phyloP scores from a whole-genome alignment of 495 filamentous ascomycete species.

The Lindgomyces ingoldianus region DNA sequence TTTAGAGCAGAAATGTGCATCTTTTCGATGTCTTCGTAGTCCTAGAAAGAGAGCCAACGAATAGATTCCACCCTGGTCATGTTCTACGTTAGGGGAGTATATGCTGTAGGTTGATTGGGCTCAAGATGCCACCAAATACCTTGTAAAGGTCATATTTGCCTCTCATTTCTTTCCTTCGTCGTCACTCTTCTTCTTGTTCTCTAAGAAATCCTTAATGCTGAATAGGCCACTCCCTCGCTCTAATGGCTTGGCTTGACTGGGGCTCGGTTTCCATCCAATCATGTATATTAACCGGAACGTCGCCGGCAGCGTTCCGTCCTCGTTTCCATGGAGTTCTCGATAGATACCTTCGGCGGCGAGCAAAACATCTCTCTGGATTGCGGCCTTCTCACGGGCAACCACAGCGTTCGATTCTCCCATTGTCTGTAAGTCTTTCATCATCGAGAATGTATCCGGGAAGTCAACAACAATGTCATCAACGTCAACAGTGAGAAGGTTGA shows the following conservation, averaged over 20 bases:
- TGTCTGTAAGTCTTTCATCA: conserved; percentile 90
- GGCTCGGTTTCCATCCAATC: conserved; percentile 96
- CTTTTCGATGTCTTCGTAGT: too few relatives aligned
- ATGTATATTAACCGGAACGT: conserved; percentile 94
- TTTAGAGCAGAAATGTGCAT: too few relatives aligned
- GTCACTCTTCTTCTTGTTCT: conserved; percentile 36
- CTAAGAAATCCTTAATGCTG: conserved; percentile 79
- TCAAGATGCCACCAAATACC: too few relatives aligned
- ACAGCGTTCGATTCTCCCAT: conserved; percentile 94
- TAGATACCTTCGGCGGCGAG: conserved; percentile 90
- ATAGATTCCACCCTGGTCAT: too few relatives aligned
- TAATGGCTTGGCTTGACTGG: conserved; percentile 75
- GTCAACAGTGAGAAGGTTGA: conserved; percentile 94
- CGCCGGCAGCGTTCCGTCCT: conserved; percentile 73
- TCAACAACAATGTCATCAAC: conserved; percentile 96
- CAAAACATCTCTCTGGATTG: conserved; percentile 78
- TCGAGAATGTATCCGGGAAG: conserved; percentile 85
- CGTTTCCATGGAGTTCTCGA: conserved; percentile 73
- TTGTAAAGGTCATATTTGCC: too few relatives aligned
- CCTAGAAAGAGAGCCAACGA: too few relatives aligned
- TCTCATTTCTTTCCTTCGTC: conserved; percentile 5
- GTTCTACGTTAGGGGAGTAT: too few relatives aligned
- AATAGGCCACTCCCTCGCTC: conserved; percentile 78
- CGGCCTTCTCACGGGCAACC: conserved; percentile 71
- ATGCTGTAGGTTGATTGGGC: too few relatives aligned